These are phyloP conservation scores for Citrus reticulata DNA, from an alignment of 345 rosid species.

Conservation along the genomic window DNA sequence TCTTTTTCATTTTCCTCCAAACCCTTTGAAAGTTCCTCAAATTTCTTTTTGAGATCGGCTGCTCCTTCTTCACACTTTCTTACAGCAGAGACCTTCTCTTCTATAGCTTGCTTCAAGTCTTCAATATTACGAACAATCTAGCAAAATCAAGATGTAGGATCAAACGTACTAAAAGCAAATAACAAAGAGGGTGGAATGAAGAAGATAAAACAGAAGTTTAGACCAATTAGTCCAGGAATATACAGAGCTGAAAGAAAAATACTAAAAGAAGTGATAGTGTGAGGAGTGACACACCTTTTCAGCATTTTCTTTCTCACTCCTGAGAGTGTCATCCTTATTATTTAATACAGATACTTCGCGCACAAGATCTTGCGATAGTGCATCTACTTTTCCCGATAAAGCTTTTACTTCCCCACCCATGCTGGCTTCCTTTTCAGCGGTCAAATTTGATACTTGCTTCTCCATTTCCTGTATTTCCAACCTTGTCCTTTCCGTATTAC, in stretches of 20 bases:
- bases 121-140: conserved; percentile 66
- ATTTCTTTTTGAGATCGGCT: conserved; percentile 60
- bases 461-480: conserved; percentile 62
- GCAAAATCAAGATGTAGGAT: conserved; percentile 24
- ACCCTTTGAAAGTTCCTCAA: conserved; percentile 65
- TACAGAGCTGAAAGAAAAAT: conserved; percentile 9
- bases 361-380: conserved; percentile 62
- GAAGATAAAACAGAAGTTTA: neutral
- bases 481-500: conserved; percentile 35
- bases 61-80: conserved; percentile 84
- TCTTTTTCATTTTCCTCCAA: conserved; percentile 80
- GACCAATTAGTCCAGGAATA: neutral
- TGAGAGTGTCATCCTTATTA: conserved; percentile 72
- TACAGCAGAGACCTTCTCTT: conserved; percentile 71
- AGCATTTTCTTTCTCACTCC: conserved; percentile 66
- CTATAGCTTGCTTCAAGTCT: conserved; percentile 69
- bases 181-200: conserved; percentile 1
- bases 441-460: conserved; percentile 49
- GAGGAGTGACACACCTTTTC: conserved; percentile 63
- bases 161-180: neutral
- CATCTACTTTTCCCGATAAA: conserved; percentile 75
- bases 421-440: conserved; percentile 81
- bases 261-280: conserved; percentile 5
- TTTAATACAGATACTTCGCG: conserved; percentile 70
- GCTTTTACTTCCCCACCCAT: conserved; percentile 85